These are phyloP conservation scores for Pyrenophora seminiperda DNA, from an alignment of 2,329 filamentous ascomycete species.

Conservation along the genomic window DNA sequence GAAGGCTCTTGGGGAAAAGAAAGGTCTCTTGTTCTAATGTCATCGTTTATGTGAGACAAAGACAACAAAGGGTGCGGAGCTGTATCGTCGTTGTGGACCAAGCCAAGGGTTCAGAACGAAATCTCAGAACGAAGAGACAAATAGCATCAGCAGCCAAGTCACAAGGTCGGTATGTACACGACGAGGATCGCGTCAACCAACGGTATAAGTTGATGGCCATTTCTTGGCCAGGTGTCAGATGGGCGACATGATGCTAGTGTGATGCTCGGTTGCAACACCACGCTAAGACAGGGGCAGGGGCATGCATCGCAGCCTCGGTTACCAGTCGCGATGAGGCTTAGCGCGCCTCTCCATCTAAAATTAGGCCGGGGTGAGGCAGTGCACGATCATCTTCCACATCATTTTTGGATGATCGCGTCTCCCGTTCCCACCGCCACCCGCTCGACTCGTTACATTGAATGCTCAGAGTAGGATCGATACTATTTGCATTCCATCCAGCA, in stretches of 20 bases:
- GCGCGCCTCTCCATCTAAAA: constrained; percentile 28
- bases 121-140: no score
- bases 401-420: constrained; percentile 23
- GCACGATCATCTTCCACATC: constrained; percentile 25
- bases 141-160: background rate
- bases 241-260: constrained; percentile 1
- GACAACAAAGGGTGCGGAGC: background rate
- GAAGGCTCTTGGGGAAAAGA: no score
- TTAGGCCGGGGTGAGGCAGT: constrained; percentile 35
- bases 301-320: constrained; percentile 17
- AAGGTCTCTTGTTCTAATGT: no score
- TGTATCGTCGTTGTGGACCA: background rate
- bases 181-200: background rate
- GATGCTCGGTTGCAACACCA: background rate
- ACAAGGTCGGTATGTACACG: background rate
- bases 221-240: background rate
- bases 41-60: background rate
- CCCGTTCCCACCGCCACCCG: constrained; percentile 27
- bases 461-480: constrained; percentile 6
- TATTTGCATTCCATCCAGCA: constrained; percentile 6
- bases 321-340: constrained; percentile 8
- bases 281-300: constrained; percentile 21
- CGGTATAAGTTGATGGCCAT: no score
- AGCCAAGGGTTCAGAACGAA: background rate
- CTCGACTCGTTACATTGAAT: constrained; percentile 10